phyloP scores from a whole-genome alignment of 2,329 filamentous ascomycete genomes.

The Aspergillus sergii region DNA sequence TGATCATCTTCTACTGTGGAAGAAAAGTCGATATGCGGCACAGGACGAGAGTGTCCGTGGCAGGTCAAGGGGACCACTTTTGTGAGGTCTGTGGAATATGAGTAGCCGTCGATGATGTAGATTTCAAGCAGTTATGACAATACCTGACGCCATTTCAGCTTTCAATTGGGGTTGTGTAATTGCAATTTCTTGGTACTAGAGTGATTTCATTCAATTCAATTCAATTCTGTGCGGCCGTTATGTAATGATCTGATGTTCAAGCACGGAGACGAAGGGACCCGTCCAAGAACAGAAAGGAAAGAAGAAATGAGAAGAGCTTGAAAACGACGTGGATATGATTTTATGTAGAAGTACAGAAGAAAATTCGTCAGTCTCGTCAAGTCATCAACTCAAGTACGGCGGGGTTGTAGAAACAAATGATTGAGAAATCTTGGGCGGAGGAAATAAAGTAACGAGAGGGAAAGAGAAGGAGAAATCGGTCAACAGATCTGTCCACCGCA shows the following conservation, averaged over 20 bases:
- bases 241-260: conserved; percentile 14
- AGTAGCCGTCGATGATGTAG: not conserved
- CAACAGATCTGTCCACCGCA: not conserved
- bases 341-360: conserved; percentile 35
- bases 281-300: conserved; percentile 16
- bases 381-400: conserved; percentile 35
- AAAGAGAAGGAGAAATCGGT: conserved; percentile 10
- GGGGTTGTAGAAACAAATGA: conserved; percentile 20
- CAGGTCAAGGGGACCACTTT: conserved; percentile 85
- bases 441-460: conserved; percentile 12
- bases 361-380: conserved; percentile 47
- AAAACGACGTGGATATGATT: conserved; percentile 19
- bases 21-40: conserved; percentile 90
- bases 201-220: conserved; percentile 16
- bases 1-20: conserved; percentile 77
- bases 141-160: conserved; percentile 29
- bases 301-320: conserved; percentile 4
- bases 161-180: conserved; percentile 10
- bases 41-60: conserved; percentile 89
- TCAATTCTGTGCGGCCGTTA: conserved; percentile 22
- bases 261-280: conserved; percentile 11
- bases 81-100: conserved; percentile 39
- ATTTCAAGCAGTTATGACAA: not conserved
- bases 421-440: conserved; percentile 7
- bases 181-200: not conserved